These are phyloP conservation scores for Euphrasia confusa DNA, from an alignment of 257 asterid species.

Conservation along the genomic window DNA sequence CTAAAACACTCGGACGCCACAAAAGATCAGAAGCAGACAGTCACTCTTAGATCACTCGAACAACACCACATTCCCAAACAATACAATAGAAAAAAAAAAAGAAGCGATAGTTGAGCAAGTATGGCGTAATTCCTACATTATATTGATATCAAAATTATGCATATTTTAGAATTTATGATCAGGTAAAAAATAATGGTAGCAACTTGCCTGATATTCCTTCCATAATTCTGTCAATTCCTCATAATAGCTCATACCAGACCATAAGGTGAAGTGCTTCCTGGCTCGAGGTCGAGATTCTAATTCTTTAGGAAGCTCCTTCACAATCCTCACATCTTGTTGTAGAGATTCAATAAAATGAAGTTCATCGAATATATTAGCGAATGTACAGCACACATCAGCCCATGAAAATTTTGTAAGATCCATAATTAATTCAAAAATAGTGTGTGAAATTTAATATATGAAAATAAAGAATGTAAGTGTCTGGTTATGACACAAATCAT, in stretches of 20 bases:
- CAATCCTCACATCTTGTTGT: slow-evolving; percentile 64
- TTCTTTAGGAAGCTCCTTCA: slow-evolving; percentile 81
- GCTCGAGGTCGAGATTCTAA: slow-evolving; percentile 72
- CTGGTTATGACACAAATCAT: not conserved
- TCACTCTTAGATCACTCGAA: too few species aligned
- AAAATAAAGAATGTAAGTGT: slow-evolving; percentile 10
- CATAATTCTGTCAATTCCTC: slow-evolving; percentile 70
- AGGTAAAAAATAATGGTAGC: slow-evolving; percentile 17
- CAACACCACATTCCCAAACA: too few species aligned
- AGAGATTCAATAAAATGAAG: slow-evolving; percentile 60
- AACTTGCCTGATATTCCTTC: slow-evolving; percentile 77
- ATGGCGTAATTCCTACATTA: not conserved
- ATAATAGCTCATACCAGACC: slow-evolving; percentile 80
- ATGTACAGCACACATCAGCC: slow-evolving; percentile 53
- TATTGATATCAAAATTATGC: too few species aligned
- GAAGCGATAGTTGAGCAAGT: too few species aligned
- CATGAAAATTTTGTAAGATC: slow-evolving; percentile 24
- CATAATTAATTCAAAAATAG: not conserved
- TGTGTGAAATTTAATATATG: too few species aligned
- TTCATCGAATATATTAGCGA: slow-evolving; percentile 88
- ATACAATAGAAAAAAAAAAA: too few species aligned
- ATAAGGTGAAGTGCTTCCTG: slow-evolving; percentile 87
- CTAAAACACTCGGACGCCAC: too few species aligned
- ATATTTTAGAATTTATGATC: not conserved
- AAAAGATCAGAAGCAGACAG: too few species aligned